phyloP scores from a whole-genome alignment of 257 asterid species.

The Petrea volubilis region DNA sequence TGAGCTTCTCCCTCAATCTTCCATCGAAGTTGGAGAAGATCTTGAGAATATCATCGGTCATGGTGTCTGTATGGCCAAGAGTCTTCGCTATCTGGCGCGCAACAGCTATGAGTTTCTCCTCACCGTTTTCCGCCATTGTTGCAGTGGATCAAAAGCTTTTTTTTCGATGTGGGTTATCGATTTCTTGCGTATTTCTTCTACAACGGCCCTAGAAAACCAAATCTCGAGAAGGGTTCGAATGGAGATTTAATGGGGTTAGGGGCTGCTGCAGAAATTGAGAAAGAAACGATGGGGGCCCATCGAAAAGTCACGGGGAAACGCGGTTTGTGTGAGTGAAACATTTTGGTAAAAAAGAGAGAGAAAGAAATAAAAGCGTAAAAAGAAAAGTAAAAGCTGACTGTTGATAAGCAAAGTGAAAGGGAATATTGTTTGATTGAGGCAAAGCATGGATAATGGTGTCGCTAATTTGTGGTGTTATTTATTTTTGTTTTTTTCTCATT shows the following conservation, averaged over 20 bases:
- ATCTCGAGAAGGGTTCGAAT: slow-evolving; percentile 12
- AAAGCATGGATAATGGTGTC: background rate
- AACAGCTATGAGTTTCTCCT: slow-evolving; percentile 87
- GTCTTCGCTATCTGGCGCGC: slow-evolving; percentile 98
- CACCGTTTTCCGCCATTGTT: slow-evolving; percentile 91
- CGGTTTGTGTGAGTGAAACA: slow-evolving; percentile 34
- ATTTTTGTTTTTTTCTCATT: background rate
- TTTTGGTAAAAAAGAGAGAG: background rate
- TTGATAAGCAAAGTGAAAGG: background rate
- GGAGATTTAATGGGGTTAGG: slow-evolving; percentile 14
- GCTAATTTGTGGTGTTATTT: background rate
- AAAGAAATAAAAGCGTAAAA: background rate
- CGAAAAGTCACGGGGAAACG: slow-evolving; percentile 39
- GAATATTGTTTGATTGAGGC: background rate
- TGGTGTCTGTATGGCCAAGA: slow-evolving; percentile 83
- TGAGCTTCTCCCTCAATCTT: slow-evolving; percentile 72
- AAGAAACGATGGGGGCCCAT: slow-evolving; percentile 30
- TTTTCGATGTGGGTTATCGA: background rate
- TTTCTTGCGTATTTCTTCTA: background rate
- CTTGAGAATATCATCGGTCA: slow-evolving; percentile 91
- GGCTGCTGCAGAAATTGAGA: slow-evolving; percentile 29
- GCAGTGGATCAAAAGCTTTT: slow-evolving; percentile 16
- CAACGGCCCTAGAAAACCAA: slow-evolving; percentile 9
- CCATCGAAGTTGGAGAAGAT: slow-evolving; percentile 93
- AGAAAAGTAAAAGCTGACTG: background rate